A percentile compares a stretch with the other conserved stretches of the same genome.
These are phyloP conservation scores for Echeveria elegans DNA, from an alignment of 164 flowering plant species.

Conservation along the genomic window DNA sequence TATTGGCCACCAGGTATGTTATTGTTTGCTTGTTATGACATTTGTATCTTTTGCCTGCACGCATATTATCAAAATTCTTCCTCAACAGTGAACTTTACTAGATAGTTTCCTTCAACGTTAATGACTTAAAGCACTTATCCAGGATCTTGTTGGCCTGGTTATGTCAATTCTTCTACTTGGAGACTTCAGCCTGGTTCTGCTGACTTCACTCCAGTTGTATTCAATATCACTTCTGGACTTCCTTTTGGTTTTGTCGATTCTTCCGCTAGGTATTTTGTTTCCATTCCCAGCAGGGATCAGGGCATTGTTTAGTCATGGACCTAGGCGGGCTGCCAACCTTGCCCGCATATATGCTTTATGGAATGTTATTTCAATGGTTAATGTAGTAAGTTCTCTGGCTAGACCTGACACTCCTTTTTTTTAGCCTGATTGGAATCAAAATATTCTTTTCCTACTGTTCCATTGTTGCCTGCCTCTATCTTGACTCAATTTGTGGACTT, in stretches of 20 bases:
- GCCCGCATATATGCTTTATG: constrained; percentile 90
- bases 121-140: constrained; percentile 10
- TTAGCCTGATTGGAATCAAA: no score
- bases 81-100: background rate
- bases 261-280: constrained; percentile 70
- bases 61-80: background rate
- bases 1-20: constrained; percentile 49
- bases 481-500: constrained; percentile 1
- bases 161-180: constrained; percentile 74
- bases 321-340: constrained; percentile 76
- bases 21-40: background rate
- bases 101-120: background rate
- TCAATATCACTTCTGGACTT: constrained; percentile 66
- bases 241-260: constrained; percentile 55
- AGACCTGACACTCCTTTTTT: background rate
- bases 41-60: background rate
- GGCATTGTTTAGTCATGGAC: constrained; percentile 91
- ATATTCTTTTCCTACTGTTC: background rate
- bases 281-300: constrained; percentile 95
- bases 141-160: constrained; percentile 95
- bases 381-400: constrained; percentile 63
- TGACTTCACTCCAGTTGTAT: constrained; percentile 76
- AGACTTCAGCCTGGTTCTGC: constrained; percentile 82
- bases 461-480: background rate
- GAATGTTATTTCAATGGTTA: constrained; percentile 76